phyloP scores from a whole-genome alignment of 2,329 filamentous ascomycete genomes.

The Aspergillus viridinutans region DNA sequence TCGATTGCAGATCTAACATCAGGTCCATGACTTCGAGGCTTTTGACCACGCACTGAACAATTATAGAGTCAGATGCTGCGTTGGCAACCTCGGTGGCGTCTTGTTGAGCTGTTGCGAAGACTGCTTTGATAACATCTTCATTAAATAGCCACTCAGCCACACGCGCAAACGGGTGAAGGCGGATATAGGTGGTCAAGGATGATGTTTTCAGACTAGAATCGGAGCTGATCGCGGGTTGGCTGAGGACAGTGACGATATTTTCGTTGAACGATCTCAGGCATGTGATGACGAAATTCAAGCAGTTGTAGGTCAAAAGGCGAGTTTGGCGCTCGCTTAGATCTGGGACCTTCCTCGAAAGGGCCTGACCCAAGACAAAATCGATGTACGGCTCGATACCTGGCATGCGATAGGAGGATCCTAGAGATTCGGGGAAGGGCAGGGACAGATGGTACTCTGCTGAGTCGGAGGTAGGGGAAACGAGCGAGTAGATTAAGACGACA shows the following conservation, averaged over 20 bases:
- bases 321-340: conserved; percentile 67
- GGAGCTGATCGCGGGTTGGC: conserved; percentile 69
- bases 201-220: conserved; percentile 71
- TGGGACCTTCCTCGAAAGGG: conserved; percentile 64
- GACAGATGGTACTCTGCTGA: conserved; percentile 60
- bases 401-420: conserved; percentile 72
- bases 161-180: conserved; percentile 85
- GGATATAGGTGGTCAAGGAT: conserved; percentile 73
- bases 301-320: conserved; percentile 70
- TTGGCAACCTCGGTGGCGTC: conserved; percentile 67
- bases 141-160: conserved; percentile 99
- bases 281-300: conserved; percentile 75
- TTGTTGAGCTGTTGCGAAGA: conserved; percentile 77
- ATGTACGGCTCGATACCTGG: conserved; percentile 89
- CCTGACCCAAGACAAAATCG: conserved; percentile 79
- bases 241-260: conserved; percentile 80
- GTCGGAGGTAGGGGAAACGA: conserved; percentile 58
- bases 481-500: conserved; percentile 67
- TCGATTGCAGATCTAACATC: conserved; percentile 81
- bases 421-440: conserved; percentile 79
- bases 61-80: conserved; percentile 70
- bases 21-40: conserved; percentile 80
- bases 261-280: conserved; percentile 90
- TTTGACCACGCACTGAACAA: conserved; percentile 72
- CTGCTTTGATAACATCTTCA: conserved; percentile 72